Evolutionary conservation across 805 yeast genomes (phyloP).

Genomic region (Barnettozyma botsteinii): DNA sequence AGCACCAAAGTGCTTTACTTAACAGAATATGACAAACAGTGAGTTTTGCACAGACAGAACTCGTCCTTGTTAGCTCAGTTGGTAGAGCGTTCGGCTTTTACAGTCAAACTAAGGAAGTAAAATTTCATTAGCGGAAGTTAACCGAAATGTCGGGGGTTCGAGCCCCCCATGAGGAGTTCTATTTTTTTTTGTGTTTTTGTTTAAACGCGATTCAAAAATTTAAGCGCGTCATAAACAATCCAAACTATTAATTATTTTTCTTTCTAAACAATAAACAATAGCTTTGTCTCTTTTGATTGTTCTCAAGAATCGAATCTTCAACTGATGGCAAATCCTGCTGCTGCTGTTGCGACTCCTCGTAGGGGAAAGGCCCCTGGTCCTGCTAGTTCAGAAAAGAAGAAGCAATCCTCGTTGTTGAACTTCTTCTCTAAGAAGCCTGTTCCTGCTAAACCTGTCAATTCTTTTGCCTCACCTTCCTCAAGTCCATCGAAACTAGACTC

Average conservation of each 20-base stretch:
- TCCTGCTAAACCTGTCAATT: not conserved
- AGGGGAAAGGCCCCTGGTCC: not conserved
- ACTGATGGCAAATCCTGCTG: not conserved
- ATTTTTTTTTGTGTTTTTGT: not conserved
- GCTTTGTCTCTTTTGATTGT: no score
- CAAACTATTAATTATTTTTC: no score
- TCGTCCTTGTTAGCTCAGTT: slow-evolving; percentile 17
- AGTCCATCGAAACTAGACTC: slow-evolving; percentile 3
- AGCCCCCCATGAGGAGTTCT: slow-evolving; percentile 6
- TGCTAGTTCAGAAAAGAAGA: slow-evolving; percentile 7
- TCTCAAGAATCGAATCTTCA: not conserved
- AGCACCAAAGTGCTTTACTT: not conserved
- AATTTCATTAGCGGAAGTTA: no score
- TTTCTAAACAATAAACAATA: no score
- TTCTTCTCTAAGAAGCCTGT: slow-evolving; percentile 12
- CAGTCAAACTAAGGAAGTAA: no score
- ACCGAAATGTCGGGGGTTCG: no score
- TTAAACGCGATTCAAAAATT: not conserved
- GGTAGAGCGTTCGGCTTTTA: no score
- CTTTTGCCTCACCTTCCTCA: slow-evolving; percentile 1
- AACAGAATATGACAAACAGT: not conserved
- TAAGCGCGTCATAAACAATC: no score
- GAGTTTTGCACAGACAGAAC: slow-evolving; percentile 2
- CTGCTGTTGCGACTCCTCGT: slow-evolving; percentile 4
- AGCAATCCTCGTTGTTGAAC: slow-evolving; percentile 12